Conservation (phyloP, 345 rosid genomes). For the Hibiscus syriacus region DNA sequence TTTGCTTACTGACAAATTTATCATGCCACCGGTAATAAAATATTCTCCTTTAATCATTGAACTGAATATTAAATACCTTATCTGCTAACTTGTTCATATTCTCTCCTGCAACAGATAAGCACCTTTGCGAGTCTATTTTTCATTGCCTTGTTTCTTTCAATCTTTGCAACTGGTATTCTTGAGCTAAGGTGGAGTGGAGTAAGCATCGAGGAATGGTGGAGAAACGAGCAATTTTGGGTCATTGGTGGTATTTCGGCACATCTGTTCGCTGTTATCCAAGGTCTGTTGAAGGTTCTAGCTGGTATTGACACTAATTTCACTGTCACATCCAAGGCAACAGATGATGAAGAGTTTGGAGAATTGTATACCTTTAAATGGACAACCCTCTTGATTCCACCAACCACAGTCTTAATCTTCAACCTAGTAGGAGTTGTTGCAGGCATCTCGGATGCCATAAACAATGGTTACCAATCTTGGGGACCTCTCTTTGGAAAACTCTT, state of each 20-base stretch:
- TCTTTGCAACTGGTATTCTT: slow-evolving; percentile 79
- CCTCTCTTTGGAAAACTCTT: slow-evolving; percentile 93
- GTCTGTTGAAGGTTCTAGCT: slow-evolving; percentile 75
- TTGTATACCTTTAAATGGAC: slow-evolving; percentile 93
- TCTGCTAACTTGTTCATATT: background rate
- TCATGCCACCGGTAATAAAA: slow-evolving; percentile 81
- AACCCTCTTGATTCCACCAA: slow-evolving; percentile 84
- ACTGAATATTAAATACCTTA: background rate
- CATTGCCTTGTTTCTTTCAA: slow-evolving; percentile 73
- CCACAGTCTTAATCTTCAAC: slow-evolving; percentile 83
- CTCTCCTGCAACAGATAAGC: slow-evolving; percentile 53
- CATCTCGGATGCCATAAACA: slow-evolving; percentile 85
- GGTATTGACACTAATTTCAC: slow-evolving; percentile 95
- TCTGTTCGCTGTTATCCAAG: slow-evolving; percentile 85
- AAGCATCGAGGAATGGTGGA: slow-evolving; percentile 99
- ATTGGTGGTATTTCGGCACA: slow-evolving; percentile 98
- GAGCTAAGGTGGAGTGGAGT: slow-evolving; percentile 98
- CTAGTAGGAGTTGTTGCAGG: slow-evolving; percentile 94
- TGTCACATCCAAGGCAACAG: slow-evolving; percentile 80
- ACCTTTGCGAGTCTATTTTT: slow-evolving; percentile 93
- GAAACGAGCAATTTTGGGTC: slow-evolving; percentile 98
- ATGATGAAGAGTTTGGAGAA: slow-evolving; percentile 89
- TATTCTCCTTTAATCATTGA: background rate
- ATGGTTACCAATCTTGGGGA: slow-evolving; percentile 90
- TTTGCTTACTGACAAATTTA: slow-evolving; percentile 90